These are phyloP conservation scores for Xylaria telfairii DNA, from an alignment of 495 filamentous ascomycete genomes.

Conservation along the genomic window DNA sequence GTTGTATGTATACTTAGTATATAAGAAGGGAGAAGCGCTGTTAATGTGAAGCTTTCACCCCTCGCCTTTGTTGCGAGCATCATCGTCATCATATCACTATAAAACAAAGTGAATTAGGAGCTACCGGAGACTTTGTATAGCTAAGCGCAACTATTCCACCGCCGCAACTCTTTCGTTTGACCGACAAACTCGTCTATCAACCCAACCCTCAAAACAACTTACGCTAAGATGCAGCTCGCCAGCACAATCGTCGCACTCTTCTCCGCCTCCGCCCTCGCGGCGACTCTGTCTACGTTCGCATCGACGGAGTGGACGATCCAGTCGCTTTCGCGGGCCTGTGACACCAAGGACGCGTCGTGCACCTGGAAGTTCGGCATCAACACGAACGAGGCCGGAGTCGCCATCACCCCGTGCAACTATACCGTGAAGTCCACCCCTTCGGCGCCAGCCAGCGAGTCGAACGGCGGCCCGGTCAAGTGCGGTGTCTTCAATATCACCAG, in stretches of 20 bases:
- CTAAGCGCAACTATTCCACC: constrained; percentile 14
- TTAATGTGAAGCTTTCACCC: neutral
- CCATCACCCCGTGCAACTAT: constrained; percentile 41
- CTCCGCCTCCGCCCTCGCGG: constrained; percentile 47
- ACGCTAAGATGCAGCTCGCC: constrained; percentile 55
- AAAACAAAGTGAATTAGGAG: neutral
- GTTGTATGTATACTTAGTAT: too few species aligned
- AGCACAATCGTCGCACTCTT: constrained; percentile 45
- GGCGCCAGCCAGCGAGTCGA: constrained; percentile 46
- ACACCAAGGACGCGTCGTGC: constrained; percentile 52
- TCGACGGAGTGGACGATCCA: constrained; percentile 56
- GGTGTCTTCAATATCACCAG: constrained; percentile 59
- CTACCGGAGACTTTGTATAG: neutral
- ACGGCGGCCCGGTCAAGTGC: constrained; percentile 49
- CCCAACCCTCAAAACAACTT: neutral
- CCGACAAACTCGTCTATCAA: neutral
- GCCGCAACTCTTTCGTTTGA: neutral
- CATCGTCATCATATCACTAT: constrained; percentile 4
- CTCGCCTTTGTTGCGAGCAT: constrained; percentile 17
- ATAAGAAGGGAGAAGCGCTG: neutral
- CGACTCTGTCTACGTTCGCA: constrained; percentile 45
- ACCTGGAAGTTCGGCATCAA: constrained; percentile 55
- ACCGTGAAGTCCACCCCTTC: constrained; percentile 44
- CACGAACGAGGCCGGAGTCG: constrained; percentile 39
- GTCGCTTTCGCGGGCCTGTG: constrained; percentile 56